A percentile compares a stretch with the other conserved stretches of the same genome.
phyloP scores from a whole-genome alignment of 2,329 filamentous ascomycete genomes.

The Aspergillus neoniger region DNA sequence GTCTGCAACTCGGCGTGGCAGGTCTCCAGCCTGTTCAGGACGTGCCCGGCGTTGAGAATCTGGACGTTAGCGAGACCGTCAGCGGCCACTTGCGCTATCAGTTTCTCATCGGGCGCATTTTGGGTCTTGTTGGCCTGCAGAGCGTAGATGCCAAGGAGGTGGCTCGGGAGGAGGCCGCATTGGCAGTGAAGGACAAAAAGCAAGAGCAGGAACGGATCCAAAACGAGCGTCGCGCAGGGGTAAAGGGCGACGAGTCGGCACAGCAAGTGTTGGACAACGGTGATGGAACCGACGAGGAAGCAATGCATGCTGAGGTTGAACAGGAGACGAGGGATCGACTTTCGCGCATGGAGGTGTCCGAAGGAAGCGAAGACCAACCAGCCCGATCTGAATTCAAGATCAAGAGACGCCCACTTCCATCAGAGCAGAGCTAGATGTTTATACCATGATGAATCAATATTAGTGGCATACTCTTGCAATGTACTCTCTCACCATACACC shows the following conservation, averaged over 20 bases:
- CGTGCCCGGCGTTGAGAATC: constrained; percentile 59
- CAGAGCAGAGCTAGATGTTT: neutral
- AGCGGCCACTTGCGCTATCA: constrained; percentile 72
- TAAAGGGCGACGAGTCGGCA: constrained; percentile 22
- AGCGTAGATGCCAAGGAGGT: constrained; percentile 57
- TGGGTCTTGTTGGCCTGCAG: constrained; percentile 69
- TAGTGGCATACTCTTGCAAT: neutral
- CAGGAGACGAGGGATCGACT: constrained; percentile 34
- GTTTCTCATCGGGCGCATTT: constrained; percentile 65
- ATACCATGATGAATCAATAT: neutral
- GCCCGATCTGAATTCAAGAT: neutral
- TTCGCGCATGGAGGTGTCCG: constrained; percentile 12
- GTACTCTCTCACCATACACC: no score
- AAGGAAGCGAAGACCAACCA: neutral
- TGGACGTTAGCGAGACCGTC: constrained; percentile 66
- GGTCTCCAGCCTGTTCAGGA: constrained; percentile 73
- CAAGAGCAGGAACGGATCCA: constrained; percentile 39
- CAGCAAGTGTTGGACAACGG: constrained; percentile 18
- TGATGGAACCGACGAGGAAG: neutral
- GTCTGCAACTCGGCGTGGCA: constrained; percentile 78
- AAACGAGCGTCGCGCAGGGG: constrained; percentile 34
- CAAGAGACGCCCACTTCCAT: neutral
- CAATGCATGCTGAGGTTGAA: constrained; percentile 32
- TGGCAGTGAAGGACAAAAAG: constrained; percentile 41
- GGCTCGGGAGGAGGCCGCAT: constrained; percentile 45